Conservation (phyloP, 2,329 filamentous ascomycete genomes). For the Paraconiothyrium brasiliense region DNA sequence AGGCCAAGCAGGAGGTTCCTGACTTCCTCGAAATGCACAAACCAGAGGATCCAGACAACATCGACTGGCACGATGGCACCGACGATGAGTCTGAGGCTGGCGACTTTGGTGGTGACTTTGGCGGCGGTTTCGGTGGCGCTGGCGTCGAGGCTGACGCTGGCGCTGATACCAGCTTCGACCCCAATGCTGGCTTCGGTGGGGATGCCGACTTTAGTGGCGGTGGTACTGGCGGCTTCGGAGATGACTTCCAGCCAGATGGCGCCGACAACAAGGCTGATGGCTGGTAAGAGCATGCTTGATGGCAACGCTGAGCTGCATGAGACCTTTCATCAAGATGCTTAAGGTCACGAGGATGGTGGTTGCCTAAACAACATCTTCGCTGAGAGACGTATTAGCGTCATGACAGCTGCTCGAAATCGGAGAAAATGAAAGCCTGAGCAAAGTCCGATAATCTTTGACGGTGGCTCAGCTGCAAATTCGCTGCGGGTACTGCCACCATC, state of each 20-base stretch:
- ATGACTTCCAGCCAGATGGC: constrained; percentile 28
- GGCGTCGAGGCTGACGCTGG: constrained; percentile 22
- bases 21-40: constrained; percentile 77
- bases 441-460: constrained; percentile 13
- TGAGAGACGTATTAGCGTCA: constrained; percentile 13
- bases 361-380: background rate
- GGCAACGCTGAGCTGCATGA: background rate
- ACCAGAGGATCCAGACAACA: constrained; percentile 63
- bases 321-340: constrained; percentile 8
- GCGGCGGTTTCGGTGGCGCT: constrained; percentile 20
- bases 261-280: constrained; percentile 34
- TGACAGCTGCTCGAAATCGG: background rate
- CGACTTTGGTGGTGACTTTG: constrained; percentile 28
- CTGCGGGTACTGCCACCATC: constrained; percentile 23
- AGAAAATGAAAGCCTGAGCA: constrained; percentile 12
- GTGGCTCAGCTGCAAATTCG: constrained; percentile 26
- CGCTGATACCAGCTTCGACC: constrained; percentile 20
- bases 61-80: constrained; percentile 64
- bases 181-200: constrained; percentile 18
- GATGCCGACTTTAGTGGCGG: constrained; percentile 12
- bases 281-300: constrained; percentile 32
- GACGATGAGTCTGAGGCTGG: constrained; percentile 46
- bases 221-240: constrained; percentile 16
- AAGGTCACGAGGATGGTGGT: background rate
- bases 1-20: constrained; percentile 80